Base-by-base conservation (phyloP, 2,329 filamentous ascomycete genomes). In the Spiromastix sp. region DNA sequence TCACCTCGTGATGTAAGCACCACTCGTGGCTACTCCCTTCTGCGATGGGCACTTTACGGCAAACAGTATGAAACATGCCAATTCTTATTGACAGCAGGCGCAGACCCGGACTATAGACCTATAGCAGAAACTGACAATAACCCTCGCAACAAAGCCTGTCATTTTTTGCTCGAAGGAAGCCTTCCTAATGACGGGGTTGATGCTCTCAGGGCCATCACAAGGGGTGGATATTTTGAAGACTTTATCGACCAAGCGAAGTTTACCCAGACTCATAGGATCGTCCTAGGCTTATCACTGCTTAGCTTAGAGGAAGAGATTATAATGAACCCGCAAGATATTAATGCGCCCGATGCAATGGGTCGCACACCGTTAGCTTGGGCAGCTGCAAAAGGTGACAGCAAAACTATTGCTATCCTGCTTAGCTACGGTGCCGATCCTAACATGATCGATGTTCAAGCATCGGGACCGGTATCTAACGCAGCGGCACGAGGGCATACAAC, bases 11-110 rank as follows among this genome's bases (percentile, higher is more conserved):
- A 59, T 37, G 37, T 57, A 6, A 59, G 55, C 37, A 47, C 32
- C 21, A 48, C 45, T 6, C 43, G 52, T 18, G 54, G 55, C 3
- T 59, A 57, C 31, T 49, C 55, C 9, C 42, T 57, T 2, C 42
- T 57, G n/a, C 45, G 49, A 31, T 55, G 54, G 54, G 52, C 55
- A 25, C 39, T 58, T 10, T 56, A 58, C 38, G 52, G 46, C 21
- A 50, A 56, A 34, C 50, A 56, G 35, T 55, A 54, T 30, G 44
- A 47, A 21, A 49, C 51, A 5, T 51, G 47, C 32, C 36, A 47
- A 29, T 56, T 56, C 34, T 42, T 54, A 6, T 19, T 55, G 10
- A 37, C 47, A 20, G 48, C 48, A 15, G 52, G 52, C 4, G 50
- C 51, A n/a, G 51, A 56, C 35, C 42, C 46, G 1, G 50, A 56